These are phyloP conservation scores for Phytophthora sp. DNA, from an alignment of 352 stramenopile genomes.

Conservation along the genomic window DNA sequence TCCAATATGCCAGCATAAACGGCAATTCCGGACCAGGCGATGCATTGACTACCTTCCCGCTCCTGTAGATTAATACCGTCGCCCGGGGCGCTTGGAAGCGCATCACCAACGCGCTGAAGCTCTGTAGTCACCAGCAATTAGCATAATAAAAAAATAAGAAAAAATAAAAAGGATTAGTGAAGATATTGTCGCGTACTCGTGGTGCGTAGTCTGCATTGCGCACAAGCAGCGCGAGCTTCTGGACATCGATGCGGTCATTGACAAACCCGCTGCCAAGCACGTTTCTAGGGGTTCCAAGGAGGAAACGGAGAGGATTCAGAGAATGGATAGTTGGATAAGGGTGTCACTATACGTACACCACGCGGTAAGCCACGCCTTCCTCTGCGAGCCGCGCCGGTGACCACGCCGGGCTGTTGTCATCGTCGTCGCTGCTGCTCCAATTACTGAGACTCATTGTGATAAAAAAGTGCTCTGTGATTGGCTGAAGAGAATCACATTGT, in stretches of 20 bases:
- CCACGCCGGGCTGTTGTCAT: conserved; percentile 36
- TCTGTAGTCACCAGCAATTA: conserved; percentile 34
- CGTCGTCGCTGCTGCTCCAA: conserved; percentile 34
- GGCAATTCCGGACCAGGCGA: too few species aligned
- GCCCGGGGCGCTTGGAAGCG: conserved; percentile 64
- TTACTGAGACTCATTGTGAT: conserved; percentile 31
- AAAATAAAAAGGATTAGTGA: too few species aligned
- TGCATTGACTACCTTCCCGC: conserved; percentile 78
- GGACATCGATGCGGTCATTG: conserved; percentile 57
- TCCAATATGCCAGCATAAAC: too few species aligned
- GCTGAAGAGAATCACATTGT: too few species aligned
- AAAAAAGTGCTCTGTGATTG: conserved; percentile 28
- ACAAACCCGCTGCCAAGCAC: conserved; percentile 67
- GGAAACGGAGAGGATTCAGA: conserved; percentile 2
- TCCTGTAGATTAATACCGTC: conserved; percentile 67
- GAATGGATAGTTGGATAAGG: background rate
- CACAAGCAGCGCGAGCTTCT: conserved; percentile 68
- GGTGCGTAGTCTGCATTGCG: conserved; percentile 77
- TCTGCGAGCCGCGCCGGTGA: conserved; percentile 49
- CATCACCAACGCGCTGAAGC: conserved; percentile 71
- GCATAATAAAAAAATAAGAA: too few species aligned
- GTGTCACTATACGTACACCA: conserved; percentile 50
- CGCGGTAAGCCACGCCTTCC: conserved; percentile 58
- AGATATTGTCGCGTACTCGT: conserved; percentile 36
- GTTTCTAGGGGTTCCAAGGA: conserved; percentile 43